Base-by-base conservation (phyloP, 139 green algal genomes). In the Nannochloris sp. region DNA sequence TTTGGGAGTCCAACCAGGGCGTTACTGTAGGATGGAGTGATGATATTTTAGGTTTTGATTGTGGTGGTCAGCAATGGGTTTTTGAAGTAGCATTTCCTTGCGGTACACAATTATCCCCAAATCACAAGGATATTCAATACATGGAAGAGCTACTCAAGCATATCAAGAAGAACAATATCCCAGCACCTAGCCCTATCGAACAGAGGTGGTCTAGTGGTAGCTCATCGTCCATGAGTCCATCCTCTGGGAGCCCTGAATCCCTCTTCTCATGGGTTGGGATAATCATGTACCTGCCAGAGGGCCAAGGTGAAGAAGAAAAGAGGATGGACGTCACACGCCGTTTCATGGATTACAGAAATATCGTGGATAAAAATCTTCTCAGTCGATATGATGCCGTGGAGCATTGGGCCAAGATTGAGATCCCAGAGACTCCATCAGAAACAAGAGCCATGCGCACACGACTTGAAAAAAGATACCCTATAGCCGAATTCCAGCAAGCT, bases 321-420 rank as follows among this genome's bases (percentile, higher is more conserved):
- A 65, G 91, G 12, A 31, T 70, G 6, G 71, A 69, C 16, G 89
- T 97, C 69, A 96, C 88, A 0, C 26, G 72, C 12, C 13, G 14
- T 8, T 66, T 66, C n/a, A 37, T 20, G 20, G 17, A 66, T 29
- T 66, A 57, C 25, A 31, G 25, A 25, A 31, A 23, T 28, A 68
- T 89, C 36, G 76, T 89, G 48, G 76, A 91, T 57, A 72, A 74
- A 3, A 46, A 81, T 55, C 49, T 96, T 4, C 81, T 90, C 69
- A 77, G 86, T 3, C 77, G 81, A 43, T 96, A 92, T 56, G 65
- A 65, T 3, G 90, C 87, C 5, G 62, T 74, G 2, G 84, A 85
- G 82, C 93, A 98, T 79, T 98, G 93, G 93, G 93, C 93, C 25
- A 98, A 98, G 75, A 84, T 98, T 17, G 92, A 98, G 81, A 74